Base-by-base conservation (phyloP, 2,329 filamentous ascomycete genomes). In the Diplocarpon mali region DNA sequence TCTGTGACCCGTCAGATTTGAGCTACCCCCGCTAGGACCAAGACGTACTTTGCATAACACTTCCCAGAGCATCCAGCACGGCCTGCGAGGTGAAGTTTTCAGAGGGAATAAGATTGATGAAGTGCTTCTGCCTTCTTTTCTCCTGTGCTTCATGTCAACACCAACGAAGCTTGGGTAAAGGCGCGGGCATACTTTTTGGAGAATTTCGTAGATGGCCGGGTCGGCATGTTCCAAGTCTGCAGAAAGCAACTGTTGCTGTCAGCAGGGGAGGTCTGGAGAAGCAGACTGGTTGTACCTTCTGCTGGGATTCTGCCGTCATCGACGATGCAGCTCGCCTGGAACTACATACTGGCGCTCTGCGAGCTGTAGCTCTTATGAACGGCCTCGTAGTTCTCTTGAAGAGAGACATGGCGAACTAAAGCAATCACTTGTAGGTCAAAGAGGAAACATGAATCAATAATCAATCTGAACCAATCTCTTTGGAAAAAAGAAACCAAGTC, bases 21-120 rank as follows among this genome's bases (percentile, higher is more conserved):
- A 64, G 58, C 55, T 60, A 60, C 55, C 60, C 58, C 45, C 59
- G 62, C 24, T 35, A 17, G 14, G 35, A 12, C 14, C 11, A 35
- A 30, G 42, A 67, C 76, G 55, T 69, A 89, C 85, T 95, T 66
- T 94, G 88, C 88, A 95, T 95, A 43, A 89, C 83, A 71, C 87
- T 94, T 54, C 88, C 88, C 49, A 95, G 72, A 29, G 88, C 86
- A 72, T 95, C 88, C 45, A 95, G 76, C 15, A 95, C 88, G 27
- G 88, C 86, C 65, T 93, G 85, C 7, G 88, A 94, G 20, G 88
- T 95, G 62, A 95, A 94, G 69, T 95, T 95, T 68, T 95, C 88
- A 6, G 88, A 95, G 15, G 88, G 88, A 55, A 95, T 95, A 46
- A 95, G 73, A 67, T 96, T 96, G 70, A 98, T 95, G 62, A 95